Conservation (phyloP, 495 filamentous ascomycete species). For the Penicillium fimorum region DNA sequence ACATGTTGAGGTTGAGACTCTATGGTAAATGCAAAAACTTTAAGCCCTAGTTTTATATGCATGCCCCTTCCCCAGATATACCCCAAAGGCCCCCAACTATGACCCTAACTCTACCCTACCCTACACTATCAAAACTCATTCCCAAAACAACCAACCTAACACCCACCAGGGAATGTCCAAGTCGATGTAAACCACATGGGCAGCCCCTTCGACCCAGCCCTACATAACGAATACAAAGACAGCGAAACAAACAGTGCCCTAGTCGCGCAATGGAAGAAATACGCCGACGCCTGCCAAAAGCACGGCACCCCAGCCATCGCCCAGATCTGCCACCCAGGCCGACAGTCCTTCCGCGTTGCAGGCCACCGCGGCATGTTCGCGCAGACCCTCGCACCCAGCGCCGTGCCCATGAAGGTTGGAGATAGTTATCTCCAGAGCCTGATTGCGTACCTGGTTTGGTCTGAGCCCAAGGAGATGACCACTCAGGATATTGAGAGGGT, state of each 20-base stretch:
- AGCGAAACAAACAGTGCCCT: constrained; percentile 23
- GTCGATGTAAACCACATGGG: constrained; percentile 55
- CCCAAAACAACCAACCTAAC: neutral
- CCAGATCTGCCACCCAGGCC: constrained; percentile 59
- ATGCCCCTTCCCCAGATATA: no score
- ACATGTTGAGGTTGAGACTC: neutral
- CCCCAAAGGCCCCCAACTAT: neutral
- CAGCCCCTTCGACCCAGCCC: constrained; percentile 39
- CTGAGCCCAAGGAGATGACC: constrained; percentile 48
- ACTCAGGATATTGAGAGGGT: constrained; percentile 48
- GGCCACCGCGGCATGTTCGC: constrained; percentile 47
- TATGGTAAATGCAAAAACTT: neutral
- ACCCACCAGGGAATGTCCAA: constrained; percentile 50
- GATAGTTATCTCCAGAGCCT: constrained; percentile 35
- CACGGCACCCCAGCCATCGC: constrained; percentile 50
- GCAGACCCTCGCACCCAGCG: constrained; percentile 47
- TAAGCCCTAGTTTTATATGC: no score
- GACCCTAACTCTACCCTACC: neutral
- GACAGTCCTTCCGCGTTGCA: constrained; percentile 49
- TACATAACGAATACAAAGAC: constrained; percentile 36
- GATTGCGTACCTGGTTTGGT: constrained; percentile 37
- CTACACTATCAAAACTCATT: neutral
- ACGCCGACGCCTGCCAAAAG: constrained; percentile 45
- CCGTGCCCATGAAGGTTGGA: constrained; percentile 42
- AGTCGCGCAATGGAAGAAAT: constrained; percentile 44